A percentile compares a stretch with the other conserved stretches of the same genome.
Evolutionary conservation across 2,329 filamentous ascomycete genomes (phyloP).

Genomic region (Ciborinia camelliae): DNA sequence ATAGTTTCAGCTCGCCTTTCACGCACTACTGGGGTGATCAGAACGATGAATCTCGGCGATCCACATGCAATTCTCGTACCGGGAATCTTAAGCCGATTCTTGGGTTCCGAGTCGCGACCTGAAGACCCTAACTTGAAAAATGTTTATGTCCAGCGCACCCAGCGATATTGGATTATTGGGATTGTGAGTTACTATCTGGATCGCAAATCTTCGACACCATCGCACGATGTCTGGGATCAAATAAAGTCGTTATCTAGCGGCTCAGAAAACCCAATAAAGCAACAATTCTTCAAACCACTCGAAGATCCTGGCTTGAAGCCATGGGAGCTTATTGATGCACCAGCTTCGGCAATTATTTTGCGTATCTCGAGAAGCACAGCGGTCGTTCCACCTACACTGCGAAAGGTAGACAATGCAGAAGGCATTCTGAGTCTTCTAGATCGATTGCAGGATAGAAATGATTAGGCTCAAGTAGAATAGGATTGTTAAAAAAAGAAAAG

Average conservation of each 20-base stretch:
- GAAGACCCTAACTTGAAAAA: no score
- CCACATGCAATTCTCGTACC: neutral
- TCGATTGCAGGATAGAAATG: rapidly evolving
- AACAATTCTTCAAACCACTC: neutral
- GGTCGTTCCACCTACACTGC: neutral
- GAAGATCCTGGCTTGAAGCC: neutral
- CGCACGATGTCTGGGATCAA: neutral
- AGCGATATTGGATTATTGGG: neutral
- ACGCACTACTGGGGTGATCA: neutral
- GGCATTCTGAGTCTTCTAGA: neutral
- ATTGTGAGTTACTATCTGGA: neutral
- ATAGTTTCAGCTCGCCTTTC: neutral
- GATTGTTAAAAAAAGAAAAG: no score
- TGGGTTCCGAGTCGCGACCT: rapidly evolving
- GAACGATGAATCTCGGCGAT: neutral
- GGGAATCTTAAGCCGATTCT: neutral
- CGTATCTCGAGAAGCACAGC: no score
- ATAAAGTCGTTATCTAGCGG: neutral
- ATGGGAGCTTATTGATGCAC: neutral
- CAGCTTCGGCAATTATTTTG: neutral
- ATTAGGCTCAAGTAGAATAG: neutral
- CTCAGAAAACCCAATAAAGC: neutral
- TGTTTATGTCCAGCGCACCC: no score
- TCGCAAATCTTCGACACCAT: neutral
- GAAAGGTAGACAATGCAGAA: neutral